Conservation (phyloP, 768 basidiomycete species). For the Serendipita sp. region DNA sequence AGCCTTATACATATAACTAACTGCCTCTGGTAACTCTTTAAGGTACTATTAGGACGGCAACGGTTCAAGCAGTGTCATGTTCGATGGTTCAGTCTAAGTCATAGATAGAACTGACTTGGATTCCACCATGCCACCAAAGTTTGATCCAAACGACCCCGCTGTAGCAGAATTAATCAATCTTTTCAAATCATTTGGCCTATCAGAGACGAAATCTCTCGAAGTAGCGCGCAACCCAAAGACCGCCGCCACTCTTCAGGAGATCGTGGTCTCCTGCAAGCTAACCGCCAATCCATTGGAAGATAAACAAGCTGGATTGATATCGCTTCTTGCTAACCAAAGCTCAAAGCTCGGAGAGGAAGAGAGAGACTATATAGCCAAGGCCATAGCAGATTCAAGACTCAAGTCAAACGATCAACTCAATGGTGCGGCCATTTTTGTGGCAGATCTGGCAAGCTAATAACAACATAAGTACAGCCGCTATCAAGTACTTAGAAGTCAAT, state of each 20-base stretch:
- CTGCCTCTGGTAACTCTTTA: no score
- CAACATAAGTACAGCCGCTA: conserved; percentile 35
- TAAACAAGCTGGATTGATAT: conserved; percentile 56
- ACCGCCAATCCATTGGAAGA: conserved; percentile 41
- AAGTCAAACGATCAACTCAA: conserved; percentile 74
- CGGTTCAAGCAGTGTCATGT: no score
- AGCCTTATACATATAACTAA: no score
- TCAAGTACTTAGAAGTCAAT: conserved; percentile 54
- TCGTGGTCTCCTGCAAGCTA: conserved; percentile 44
- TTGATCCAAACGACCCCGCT: conserved; percentile 23
- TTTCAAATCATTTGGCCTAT: conserved; percentile 65
- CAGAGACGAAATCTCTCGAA: conserved; percentile 62
- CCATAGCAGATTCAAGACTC: conserved; percentile 54
- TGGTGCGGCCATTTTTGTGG: conserved; percentile 34
- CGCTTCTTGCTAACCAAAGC: conserved; percentile 45
- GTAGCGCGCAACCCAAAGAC: conserved; percentile 68
- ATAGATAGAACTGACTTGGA: background rate
- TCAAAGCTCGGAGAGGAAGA: conserved; percentile 46
- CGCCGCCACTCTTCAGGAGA: conserved; percentile 47
- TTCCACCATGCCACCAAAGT: conserved; percentile 21
- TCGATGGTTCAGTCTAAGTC: no score
- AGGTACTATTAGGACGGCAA: no score
- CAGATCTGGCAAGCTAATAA: background rate
- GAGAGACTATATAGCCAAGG: conserved; percentile 44
- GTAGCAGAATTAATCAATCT: conserved; percentile 29